Percentiles rank a stretch among this genome's conserved stretches.
These are phyloP conservation scores for Xylaria sp. DNA, from an alignment of 2,329 filamentous ascomycete species.

Conservation along the genomic window DNA sequence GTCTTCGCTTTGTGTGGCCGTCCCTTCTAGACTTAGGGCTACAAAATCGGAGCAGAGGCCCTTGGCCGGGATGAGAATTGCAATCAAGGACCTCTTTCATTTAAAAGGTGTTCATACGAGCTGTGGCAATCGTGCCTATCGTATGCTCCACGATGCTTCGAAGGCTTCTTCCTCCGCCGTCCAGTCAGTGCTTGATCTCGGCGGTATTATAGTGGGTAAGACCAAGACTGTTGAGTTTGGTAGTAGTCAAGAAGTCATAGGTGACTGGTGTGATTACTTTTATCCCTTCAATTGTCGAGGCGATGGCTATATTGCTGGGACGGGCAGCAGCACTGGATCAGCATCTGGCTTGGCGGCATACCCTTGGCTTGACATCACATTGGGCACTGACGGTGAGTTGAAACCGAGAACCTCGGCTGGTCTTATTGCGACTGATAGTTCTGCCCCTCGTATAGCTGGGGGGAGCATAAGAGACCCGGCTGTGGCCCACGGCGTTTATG, in stretches of 20 bases:
- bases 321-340: constrained; percentile 18
- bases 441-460: constrained; percentile 5
- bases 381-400: constrained; percentile 15
- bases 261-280: constrained; percentile 20
- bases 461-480: constrained; percentile 27
- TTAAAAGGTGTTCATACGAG: constrained; percentile 16
- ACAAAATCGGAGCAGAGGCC: constrained; percentile 12
- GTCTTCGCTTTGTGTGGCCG: constrained; percentile 8
- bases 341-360: constrained; percentile 17
- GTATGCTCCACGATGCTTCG: constrained; percentile 1
- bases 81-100: constrained; percentile 25
- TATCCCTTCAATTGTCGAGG: constrained; percentile 22
- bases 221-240: constrained; percentile 24
- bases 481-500: constrained; percentile 13
- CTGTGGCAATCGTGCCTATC: constrained; percentile 22
- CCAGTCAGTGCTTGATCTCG: constrained; percentile 4
- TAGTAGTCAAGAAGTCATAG: constrained; percentile 17
- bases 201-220: constrained; percentile 22
- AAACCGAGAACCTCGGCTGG: not conserved
- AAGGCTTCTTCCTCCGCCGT: constrained; percentile 13
- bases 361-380: constrained; percentile 21
- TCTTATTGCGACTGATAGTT: not conserved
- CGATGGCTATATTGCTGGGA: constrained; percentile 21
- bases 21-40: constrained; percentile 17
- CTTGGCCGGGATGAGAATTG: constrained; percentile 19